Evolutionary conservation across 2,329 filamentous ascomycete genomes (phyloP).

Genomic region (Bipolaris cookei): DNA sequence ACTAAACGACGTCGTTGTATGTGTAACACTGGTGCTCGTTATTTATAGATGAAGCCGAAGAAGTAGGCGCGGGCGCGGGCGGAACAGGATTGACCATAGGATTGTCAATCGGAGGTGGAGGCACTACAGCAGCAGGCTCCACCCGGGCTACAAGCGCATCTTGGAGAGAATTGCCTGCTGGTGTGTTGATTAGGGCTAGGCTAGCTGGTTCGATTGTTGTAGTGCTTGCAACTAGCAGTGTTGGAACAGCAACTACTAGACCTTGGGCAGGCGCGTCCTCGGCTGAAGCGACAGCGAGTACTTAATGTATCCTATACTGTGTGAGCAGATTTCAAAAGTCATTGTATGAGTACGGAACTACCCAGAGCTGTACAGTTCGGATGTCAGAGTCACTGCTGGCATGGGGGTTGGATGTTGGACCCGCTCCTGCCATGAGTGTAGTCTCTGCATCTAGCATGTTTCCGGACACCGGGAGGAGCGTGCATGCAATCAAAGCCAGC

Average conservation of each 20-base stretch:
- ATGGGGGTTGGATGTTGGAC: slow-evolving; percentile 10
- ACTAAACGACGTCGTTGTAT: slow-evolving; percentile 3
- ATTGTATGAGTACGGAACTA: not conserved
- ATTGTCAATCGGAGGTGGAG: slow-evolving; percentile 4
- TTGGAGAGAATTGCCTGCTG: not conserved
- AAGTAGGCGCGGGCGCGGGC: slow-evolving; percentile 1
- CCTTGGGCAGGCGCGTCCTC: slow-evolving; percentile 2
- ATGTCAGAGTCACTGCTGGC: not conserved
- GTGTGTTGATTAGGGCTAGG: not conserved
- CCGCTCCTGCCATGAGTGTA: slow-evolving; percentile 6
- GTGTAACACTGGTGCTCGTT: not conserved
- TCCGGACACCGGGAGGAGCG: not conserved
- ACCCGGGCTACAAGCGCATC: not conserved
- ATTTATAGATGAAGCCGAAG: not conserved
- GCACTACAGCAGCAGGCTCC: not conserved
- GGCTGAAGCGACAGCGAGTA: slow-evolving; percentile 7
- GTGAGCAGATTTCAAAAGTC: slow-evolving; percentile 1
- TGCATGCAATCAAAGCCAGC: not conserved
- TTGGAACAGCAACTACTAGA: not conserved
- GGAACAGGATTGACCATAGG: slow-evolving; percentile 9
- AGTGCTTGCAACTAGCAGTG: not conserved
- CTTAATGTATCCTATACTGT: slow-evolving; percentile 23
- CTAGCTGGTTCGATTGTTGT: slow-evolving; percentile 1
- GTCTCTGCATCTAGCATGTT: slow-evolving; percentile 3
- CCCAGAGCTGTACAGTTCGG: not conserved